Base-by-base conservation (phyloP, 73 alveolate species). In the Paramecium bursaria region DNA sequence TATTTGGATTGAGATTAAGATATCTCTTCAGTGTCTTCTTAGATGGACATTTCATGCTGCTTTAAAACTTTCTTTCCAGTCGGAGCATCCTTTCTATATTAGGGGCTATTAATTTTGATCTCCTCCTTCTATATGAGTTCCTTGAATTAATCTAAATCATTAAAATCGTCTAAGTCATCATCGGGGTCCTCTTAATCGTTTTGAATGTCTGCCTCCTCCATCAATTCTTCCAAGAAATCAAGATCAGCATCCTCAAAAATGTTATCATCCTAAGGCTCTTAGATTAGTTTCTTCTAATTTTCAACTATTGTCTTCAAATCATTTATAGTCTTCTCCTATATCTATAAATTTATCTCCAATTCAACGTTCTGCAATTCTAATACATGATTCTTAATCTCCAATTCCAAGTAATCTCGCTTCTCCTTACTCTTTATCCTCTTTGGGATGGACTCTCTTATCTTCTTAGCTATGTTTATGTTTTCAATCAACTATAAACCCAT, bases 311-410 rank as follows among this genome's bases (percentile, higher is more conserved):
- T 73, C 29, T 74, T 86, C n/a, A 88, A 46, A 86, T 88, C 91
- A 48, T 51, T 86, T n/a, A 93, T 93, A 13, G 98, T 91, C 57
- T 91, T 87, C 26, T 93, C 92, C 76, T 93, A 80, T 3, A 93
- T 87, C 74, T 90, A 61, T 13, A 93, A 86, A 53, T 93, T 89
- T 1, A 93, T 90, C 60, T 91, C 87, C 14, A 93, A 79, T 67
- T 93, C 91, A 14, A 93, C 94, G 73, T 91, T 93, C 60, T 91
- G 60, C 22, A 86, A 53, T 75, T 93, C 96, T n/a, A 93, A 67
- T 74, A 93, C 91, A 53, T 88, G 91, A 51, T 86, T 88, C 52
- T 93, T 93, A 3, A 93, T 91, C 17, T 91, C 93, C 33, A 93
- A 53, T 61, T 91, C 95, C 26, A 93, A 67, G 57, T 87, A 86